These are phyloP conservation scores for Haematococcus lacustris DNA, from an alignment of 139 green algal species.

Conservation along the genomic window DNA sequence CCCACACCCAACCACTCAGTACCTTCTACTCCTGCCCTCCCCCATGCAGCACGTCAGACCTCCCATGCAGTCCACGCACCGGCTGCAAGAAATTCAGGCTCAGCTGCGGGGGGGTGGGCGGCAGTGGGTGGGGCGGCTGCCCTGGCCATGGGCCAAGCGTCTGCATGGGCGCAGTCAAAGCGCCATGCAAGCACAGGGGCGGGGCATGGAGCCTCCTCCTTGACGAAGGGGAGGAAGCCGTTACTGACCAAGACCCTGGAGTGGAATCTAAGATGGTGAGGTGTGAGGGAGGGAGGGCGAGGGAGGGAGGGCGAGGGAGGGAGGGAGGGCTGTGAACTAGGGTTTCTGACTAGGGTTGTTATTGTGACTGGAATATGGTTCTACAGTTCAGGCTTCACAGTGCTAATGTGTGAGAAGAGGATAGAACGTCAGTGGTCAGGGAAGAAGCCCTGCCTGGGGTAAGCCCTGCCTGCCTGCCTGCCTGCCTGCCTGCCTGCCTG, in stretches of 20 bases:
- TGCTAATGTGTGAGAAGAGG: background rate
- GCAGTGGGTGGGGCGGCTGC: background rate
- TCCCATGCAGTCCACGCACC: no score
- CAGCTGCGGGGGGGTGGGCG: background rate
- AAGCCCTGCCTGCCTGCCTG: no score
- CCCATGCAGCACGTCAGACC: no score
- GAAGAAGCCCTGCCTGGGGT: background rate
- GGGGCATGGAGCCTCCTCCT: no score
- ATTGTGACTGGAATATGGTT: background rate
- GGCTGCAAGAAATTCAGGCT: no score
- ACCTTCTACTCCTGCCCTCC: no score
- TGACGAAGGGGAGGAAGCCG: constrained; percentile 1
- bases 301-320: no score
- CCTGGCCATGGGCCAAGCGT: no score
- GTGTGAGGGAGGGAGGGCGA: constrained; percentile 46
- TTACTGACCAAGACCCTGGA: constrained; percentile 90
- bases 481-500: no score
- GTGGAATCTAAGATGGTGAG: constrained; percentile 84
- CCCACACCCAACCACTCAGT: no score
- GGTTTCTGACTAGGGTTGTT: background rate
- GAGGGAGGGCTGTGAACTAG: background rate
- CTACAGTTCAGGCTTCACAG: background rate
- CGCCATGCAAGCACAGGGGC: no score
- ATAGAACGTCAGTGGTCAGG: background rate
- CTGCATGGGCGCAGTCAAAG: no score